phyloP scores from a whole-genome alignment of 495 filamentous ascomycete species.

The Hypoxylon intermedium region DNA sequence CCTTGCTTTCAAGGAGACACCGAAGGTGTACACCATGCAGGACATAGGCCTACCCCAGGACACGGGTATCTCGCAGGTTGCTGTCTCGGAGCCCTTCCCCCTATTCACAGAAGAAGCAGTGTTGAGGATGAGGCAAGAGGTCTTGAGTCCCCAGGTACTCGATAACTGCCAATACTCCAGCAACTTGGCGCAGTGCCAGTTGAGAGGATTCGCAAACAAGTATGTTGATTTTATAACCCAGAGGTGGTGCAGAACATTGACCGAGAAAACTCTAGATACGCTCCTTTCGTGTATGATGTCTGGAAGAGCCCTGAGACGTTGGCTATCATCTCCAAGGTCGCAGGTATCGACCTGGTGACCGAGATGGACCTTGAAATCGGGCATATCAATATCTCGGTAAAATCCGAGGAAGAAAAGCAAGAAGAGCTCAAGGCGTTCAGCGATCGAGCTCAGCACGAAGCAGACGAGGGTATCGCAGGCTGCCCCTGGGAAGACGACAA shows the following conservation, averaged over 20 bases:
- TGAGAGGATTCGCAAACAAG: slow-evolving; percentile 74
- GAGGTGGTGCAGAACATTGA: not conserved
- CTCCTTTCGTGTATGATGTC: slow-evolving; percentile 71
- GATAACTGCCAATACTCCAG: slow-evolving; percentile 69
- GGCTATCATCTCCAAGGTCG: slow-evolving; percentile 69
- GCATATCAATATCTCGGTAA: slow-evolving; percentile 73
- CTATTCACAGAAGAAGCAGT: slow-evolving; percentile 74
- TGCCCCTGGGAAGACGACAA: slow-evolving; percentile 65
- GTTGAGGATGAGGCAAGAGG: slow-evolving; percentile 69
- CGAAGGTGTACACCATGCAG: slow-evolving; percentile 64
- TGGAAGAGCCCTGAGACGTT: slow-evolving; percentile 73
- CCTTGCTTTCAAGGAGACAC: slow-evolving; percentile 58
- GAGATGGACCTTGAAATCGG: slow-evolving; percentile 77
- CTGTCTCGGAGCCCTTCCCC: slow-evolving; percentile 75
- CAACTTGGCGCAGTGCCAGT: slow-evolving; percentile 68
- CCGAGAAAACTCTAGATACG: slow-evolving; percentile 29
- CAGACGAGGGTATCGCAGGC: slow-evolving; percentile 40
- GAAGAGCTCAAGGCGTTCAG: slow-evolving; percentile 36
- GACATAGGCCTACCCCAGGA: slow-evolving; percentile 64
- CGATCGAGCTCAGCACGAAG: slow-evolving; percentile 51
- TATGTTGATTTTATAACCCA: slow-evolving; percentile 44
- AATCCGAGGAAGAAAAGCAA: slow-evolving; percentile 57
- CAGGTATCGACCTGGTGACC: slow-evolving; percentile 75
- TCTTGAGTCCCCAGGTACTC: slow-evolving; percentile 68
- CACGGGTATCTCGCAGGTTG: slow-evolving; percentile 68